Evolutionary conservation across 164 flowering plant species (phyloP).

Genomic region (Tinospora cordifolia): DNA sequence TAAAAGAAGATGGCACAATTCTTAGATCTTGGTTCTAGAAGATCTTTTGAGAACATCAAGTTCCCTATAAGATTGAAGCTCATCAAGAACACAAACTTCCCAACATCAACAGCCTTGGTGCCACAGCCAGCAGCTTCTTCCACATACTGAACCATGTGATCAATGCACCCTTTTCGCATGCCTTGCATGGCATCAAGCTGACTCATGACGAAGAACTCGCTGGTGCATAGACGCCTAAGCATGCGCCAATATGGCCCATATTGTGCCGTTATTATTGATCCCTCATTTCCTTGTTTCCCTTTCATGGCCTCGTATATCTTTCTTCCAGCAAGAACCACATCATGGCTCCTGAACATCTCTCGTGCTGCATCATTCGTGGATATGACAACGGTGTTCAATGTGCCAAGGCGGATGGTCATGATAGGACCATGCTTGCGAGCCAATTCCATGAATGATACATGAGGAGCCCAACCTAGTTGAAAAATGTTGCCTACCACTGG

Average conservation of each 20-base stretch:
- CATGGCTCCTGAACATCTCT: conserved; percentile 10
- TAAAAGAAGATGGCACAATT: conserved; percentile 7
- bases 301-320: conserved; percentile 12
- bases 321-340: conserved; percentile 5
- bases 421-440: conserved; percentile 9
- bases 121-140: conserved; percentile 8
- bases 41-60: conserved; percentile 10
- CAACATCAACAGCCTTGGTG: conserved; percentile 4
- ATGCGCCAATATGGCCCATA: conserved; percentile 13
- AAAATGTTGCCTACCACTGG: conserved; percentile 11
- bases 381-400: conserved; percentile 10
- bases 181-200: conserved; percentile 11
- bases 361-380: background rate
- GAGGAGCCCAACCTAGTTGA: conserved; percentile 9
- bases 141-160: conserved; percentile 1
- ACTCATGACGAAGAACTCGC: conserved; percentile 7
- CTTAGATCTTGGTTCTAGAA: conserved; percentile 8
- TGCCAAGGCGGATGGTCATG: conserved; percentile 6
- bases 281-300: conserved; percentile 9
- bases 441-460: conserved; percentile 3
- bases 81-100: conserved; percentile 10
- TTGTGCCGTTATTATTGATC: conserved; percentile 11
- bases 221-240: conserved; percentile 11
- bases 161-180: conserved; percentile 5
- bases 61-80: conserved; percentile 12